These are phyloP conservation scores for Lonicera japonica DNA, from an alignment of 129 eudicot genomes.

Conservation along the genomic window DNA sequence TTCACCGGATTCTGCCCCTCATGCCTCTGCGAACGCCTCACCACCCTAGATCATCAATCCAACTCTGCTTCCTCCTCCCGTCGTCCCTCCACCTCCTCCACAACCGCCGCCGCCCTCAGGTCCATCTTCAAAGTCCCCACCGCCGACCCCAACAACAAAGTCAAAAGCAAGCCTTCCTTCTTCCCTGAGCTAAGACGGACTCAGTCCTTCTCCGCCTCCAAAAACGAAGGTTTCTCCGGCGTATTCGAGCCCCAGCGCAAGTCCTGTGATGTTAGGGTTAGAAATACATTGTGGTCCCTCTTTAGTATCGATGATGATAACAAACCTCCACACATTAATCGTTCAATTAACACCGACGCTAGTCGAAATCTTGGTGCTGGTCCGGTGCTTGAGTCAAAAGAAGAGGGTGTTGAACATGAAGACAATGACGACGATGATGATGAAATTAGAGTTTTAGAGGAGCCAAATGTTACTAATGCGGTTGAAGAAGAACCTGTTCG, in stretches of 20 bases:
- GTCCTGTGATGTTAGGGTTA: constrained; percentile 80
- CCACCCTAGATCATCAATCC: constrained; percentile 65
- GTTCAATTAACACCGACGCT: constrained; percentile 9
- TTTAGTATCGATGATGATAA: constrained; percentile 51
- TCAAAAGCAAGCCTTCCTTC: constrained; percentile 32
- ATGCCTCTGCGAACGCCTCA: constrained; percentile 84
- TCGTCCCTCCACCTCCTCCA: constrained; percentile 53
- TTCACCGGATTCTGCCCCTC: constrained; percentile 81
- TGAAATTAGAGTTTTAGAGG: constrained; percentile 25
- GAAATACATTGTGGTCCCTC: constrained; percentile 58
- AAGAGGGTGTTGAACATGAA: constrained; percentile 29
- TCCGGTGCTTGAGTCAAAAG: constrained; percentile 32
- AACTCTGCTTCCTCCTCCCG: constrained; percentile 54
- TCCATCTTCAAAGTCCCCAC: constrained; percentile 37
- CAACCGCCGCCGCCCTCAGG: constrained; percentile 63
- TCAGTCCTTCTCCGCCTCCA: constrained; percentile 82
- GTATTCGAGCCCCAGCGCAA: constrained; percentile 74
- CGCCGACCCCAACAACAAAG: constrained; percentile 9
- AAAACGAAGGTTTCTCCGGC: constrained; percentile 54
- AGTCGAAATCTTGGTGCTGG: not conserved
- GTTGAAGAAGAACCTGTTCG: constrained; percentile 25
- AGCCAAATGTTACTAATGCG: constrained; percentile 5
- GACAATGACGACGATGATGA: constrained; percentile 26
- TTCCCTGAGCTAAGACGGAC: constrained; percentile 81
- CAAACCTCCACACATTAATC: constrained; percentile 17